phyloP scores from a whole-genome alignment of 805 yeast species.

The Torulaspora microellipsoides region DNA sequence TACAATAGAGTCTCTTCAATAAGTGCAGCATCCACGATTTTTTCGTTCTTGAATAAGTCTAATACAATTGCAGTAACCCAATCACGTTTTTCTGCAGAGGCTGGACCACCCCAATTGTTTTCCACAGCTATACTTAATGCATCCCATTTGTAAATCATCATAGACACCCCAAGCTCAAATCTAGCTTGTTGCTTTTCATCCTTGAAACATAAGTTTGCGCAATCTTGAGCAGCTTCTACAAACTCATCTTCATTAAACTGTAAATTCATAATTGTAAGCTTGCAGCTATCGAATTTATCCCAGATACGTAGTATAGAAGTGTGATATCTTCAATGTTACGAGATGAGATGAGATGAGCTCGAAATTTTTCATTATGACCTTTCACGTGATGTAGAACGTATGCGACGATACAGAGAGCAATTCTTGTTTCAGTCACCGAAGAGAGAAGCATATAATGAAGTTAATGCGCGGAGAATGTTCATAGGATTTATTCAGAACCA shows the following conservation, averaged over 20 bases:
- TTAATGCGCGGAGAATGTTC: too few species aligned
- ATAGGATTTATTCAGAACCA: too few species aligned
- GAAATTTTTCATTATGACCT: slow-evolving; percentile 4
- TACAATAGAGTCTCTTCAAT: slow-evolving; percentile 81
- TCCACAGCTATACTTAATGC: slow-evolving; percentile 84
- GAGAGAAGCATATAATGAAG: too few species aligned
- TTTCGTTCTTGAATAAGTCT: slow-evolving; percentile 63
- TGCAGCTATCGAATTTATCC: too few species aligned
- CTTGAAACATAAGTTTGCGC: slow-evolving; percentile 38
- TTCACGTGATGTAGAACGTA: too few species aligned
- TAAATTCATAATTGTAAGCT: too few species aligned
- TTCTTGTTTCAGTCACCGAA: too few species aligned
- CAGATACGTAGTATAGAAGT: too few species aligned
- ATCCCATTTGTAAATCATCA: slow-evolving; percentile 90
- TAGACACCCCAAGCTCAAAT: slow-evolving; percentile 88
- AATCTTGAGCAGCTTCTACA: slow-evolving; percentile 49
- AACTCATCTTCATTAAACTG: slow-evolving; percentile 38
- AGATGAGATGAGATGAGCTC: slow-evolving; percentile 15
- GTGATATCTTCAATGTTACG: too few species aligned
- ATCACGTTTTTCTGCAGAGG: slow-evolving; percentile 85
- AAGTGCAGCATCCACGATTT: slow-evolving; percentile 66
- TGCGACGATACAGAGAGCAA: too few species aligned
- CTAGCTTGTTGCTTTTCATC: slow-evolving; percentile 72
- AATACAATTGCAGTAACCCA: slow-evolving; percentile 85
- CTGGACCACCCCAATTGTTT: slow-evolving; percentile 94